These are phyloP conservation scores for Panaeolus papilionaceus DNA, from an alignment of 768 basidiomycete species.

Conservation along the genomic window DNA sequence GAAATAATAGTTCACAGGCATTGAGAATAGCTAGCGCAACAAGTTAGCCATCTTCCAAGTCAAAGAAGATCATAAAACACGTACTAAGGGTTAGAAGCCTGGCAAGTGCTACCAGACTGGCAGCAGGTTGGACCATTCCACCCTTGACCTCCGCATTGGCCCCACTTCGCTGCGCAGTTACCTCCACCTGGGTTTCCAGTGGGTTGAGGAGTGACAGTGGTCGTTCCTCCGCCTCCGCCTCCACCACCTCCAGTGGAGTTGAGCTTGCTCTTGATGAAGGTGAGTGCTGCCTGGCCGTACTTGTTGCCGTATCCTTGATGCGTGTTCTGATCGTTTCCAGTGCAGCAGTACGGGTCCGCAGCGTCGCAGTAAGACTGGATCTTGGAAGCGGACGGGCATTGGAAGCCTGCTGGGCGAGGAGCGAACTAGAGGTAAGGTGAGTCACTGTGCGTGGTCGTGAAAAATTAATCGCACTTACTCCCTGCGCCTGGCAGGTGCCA, in stretches of 20 bases:
- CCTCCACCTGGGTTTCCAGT: constrained; percentile 21
- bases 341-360: constrained; percentile 42
- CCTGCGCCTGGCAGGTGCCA: constrained; percentile 37
- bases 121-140: constrained; percentile 28
- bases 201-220: constrained; percentile 17
- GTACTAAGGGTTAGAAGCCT: background rate
- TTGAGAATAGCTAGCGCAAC: background rate
- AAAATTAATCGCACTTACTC: constrained; percentile 28
- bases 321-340: constrained; percentile 34
- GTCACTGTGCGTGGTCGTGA: background rate
- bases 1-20: background rate
- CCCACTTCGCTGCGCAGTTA: constrained; percentile 25
- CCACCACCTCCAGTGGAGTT: constrained; percentile 25
- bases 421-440: constrained; percentile 31
- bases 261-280: constrained; percentile 37
- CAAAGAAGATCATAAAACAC: background rate
- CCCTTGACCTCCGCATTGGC: constrained; percentile 31
- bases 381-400: constrained; percentile 35
- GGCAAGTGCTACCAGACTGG: constrained; percentile 6
- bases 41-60: background rate
- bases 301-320: constrained; percentile 40
- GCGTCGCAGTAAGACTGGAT: constrained; percentile 42
- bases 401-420: constrained; percentile 39
- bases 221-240: constrained; percentile 16
- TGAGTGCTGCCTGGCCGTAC: constrained; percentile 37